Evolutionary conservation across 345 rosid genomes (phyloP), one percentile per base, ranked within the genome.

Genomic region (Zanthoxylum bungeanum): DNA sequence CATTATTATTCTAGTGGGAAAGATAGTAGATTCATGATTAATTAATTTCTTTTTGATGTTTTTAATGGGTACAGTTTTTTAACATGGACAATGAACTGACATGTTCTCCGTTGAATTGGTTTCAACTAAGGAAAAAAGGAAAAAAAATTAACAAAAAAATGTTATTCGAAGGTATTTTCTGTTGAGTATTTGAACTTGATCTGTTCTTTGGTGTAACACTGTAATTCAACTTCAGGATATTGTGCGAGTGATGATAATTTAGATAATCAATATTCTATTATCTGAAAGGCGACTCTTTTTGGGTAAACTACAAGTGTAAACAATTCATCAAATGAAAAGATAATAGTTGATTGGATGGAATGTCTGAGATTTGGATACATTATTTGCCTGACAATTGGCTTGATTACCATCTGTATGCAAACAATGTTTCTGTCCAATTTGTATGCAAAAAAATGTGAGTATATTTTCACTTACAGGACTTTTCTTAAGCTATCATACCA

Each of bases 1-100:
- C n/a, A 10, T 47, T 68, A 9, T 28, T 55, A 55, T 16, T 66
- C 34, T 77, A 59, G n/a, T n/a, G n/a, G n/a, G 19, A 16, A 51
- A 53, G 21, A 17, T 53, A 53, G n/a, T 25, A 37, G 6, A 25
- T 53, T 55, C 14, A 14, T 7, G 4, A 63, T 75, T 16, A 42
- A 3, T 49, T 12, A 3, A 19, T 7, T 4, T 65, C 6, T 64
- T 22, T 16, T 16, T 44, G 49, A 44, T 9, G 11, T 36, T 63
- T 64, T 16, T 27, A n/a, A 69, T 21, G 17, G 25, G 7, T 64
- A 27, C 21, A 22, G 8, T 16, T 42, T 64, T 27, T 44, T 22
- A 36, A 22, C 16, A 16, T 36, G 27, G n/a, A 37, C 14, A 12
- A 46, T 0, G 10, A 17, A 11, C 9, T 31, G 9, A 30, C 28